Evolutionary conservation across 768 basidiomycete genomes (phyloP).

Genomic region (Podaxis sp.): DNA sequence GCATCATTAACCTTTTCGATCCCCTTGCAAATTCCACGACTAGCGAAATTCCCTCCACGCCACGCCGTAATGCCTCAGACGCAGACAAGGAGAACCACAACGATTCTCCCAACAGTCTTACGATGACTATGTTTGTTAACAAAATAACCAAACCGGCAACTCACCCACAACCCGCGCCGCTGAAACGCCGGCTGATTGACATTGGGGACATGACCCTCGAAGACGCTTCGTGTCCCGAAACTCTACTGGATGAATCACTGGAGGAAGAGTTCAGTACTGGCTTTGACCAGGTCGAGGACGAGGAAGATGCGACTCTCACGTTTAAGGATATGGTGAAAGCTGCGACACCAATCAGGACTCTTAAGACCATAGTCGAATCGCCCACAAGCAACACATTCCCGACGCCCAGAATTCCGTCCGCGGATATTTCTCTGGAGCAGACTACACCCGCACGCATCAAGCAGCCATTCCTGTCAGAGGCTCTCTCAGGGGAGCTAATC

Average conservation of each 20-base stretch:
- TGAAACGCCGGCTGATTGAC: conserved; percentile 46
- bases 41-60: conserved; percentile 17
- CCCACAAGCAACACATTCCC: conserved; percentile 22
- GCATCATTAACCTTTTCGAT: conserved; percentile 52
- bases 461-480: not conserved
- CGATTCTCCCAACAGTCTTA: conserved; percentile 21
- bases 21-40: conserved; percentile 34
- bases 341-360: conserved; percentile 32
- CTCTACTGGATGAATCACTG: conserved; percentile 32
- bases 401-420: conserved; percentile 37
- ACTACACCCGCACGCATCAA: conserved; percentile 26
- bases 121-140: conserved; percentile 38
- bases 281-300: conserved; percentile 26
- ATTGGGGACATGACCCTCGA: conserved; percentile 49
- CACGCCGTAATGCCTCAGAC: conserved; percentile 27
- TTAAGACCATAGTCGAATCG: conserved; percentile 19
- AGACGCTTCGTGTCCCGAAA: conserved; percentile 29
- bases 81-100: conserved; percentile 50
- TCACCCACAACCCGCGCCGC: conserved; percentile 26
- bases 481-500: not conserved
- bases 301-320: conserved; percentile 39
- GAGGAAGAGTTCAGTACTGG: conserved; percentile 25
- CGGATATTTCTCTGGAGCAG: conserved; percentile 32
- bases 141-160: conserved; percentile 25
- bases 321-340: conserved; percentile 35